Evolutionary conservation across 2,329 filamentous ascomycete species (phyloP), one percentile per base, ranked within the genome.

Genomic region (Penicillium sp.): DNA sequence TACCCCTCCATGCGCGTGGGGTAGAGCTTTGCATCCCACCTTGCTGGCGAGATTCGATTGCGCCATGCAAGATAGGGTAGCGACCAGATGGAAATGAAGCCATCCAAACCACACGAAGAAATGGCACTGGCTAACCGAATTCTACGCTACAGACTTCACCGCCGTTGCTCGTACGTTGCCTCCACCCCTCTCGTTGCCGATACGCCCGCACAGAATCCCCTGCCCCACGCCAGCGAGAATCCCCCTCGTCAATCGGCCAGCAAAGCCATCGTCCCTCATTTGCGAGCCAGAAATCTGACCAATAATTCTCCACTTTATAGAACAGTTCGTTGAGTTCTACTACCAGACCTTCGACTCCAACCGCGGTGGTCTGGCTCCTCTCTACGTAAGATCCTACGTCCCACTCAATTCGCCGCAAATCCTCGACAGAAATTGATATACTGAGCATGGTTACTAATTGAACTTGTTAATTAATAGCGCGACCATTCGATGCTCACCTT

Each of bases 401-500:
- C 27, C 24, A 30, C 15, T 17, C 37, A 6, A 30, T 26, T n/a
- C 12, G 26, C 27, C n/a, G 24, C 24, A 8, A 23, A 20, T 10
- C 7, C 29, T 27, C 29, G 13, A 33, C 24, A n/a, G 23, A 26
- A 33, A 44, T 29, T n/a, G 24, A 20, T 27, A 27, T 23, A 40
- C 55, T 63, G 39, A 63, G 36, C 3, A 17, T 7, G 32, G n/a
- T 30, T 27, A 45, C 23, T 40, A 40, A 40, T 26, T 3, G 26
- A 6, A 10, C 15, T 40, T 26, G 4, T 30, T 57, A 15, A 29
- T 39, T 21, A 40, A 68, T 63, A 96, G 91, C 85, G 89, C 67
- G 83, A 88, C 4, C 74, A 87, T 55, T 97, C 94, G 42, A 96
- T 96, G 89, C 82, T 97, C 75, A 97, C 93, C 44, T 97, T 97